Evolutionary conservation across 352 stramenopile species (phyloP).

Genomic region (Phytophthora hybrid): DNA sequence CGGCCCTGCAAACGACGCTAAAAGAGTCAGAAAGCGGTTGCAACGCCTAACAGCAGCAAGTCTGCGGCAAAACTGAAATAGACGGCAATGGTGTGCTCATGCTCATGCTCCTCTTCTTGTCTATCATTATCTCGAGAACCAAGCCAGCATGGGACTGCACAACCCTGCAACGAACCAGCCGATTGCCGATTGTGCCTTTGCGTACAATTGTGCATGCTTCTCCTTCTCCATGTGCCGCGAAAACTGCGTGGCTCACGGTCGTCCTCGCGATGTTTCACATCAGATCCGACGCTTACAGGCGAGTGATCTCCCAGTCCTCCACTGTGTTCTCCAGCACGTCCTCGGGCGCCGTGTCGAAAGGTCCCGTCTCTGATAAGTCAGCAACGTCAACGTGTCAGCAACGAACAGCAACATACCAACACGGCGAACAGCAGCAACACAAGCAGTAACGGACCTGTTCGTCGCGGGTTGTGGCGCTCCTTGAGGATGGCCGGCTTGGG

Average conservation of each 20-base stretch:
- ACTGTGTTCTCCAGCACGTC: constrained; percentile 86
- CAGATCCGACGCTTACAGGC: constrained; percentile 46
- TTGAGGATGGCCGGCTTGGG: constrained; percentile 93
- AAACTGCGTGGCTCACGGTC: constrained; percentile 13
- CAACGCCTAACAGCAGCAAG: background rate
- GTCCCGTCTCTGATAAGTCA: constrained; percentile 65
- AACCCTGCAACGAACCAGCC: background rate
- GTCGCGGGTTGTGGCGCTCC: constrained; percentile 83
- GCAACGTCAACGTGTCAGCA: constrained; percentile 20
- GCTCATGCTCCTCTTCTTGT: constrained; percentile 31
- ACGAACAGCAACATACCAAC: background rate
- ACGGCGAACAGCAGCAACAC: background rate
- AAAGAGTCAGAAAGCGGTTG: constrained; percentile 36
- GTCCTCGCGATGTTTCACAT: constrained; percentile 20
- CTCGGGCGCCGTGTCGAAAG: constrained; percentile 82
- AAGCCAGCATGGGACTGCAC: constrained; percentile 4
- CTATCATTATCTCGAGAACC: constrained; percentile 45
- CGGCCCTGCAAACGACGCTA: constrained; percentile 12
- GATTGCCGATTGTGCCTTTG: background rate
- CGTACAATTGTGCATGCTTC: background rate
- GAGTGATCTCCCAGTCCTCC: constrained; percentile 78
- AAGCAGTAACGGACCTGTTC: constrained; percentile 62
- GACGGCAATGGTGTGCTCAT: constrained; percentile 9
- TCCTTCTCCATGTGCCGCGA: constrained; percentile 3
- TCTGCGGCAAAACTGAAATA: constrained; percentile 30